Evolutionary conservation across 257 asterid species (phyloP).

Genomic region (Solanum chilense): DNA sequence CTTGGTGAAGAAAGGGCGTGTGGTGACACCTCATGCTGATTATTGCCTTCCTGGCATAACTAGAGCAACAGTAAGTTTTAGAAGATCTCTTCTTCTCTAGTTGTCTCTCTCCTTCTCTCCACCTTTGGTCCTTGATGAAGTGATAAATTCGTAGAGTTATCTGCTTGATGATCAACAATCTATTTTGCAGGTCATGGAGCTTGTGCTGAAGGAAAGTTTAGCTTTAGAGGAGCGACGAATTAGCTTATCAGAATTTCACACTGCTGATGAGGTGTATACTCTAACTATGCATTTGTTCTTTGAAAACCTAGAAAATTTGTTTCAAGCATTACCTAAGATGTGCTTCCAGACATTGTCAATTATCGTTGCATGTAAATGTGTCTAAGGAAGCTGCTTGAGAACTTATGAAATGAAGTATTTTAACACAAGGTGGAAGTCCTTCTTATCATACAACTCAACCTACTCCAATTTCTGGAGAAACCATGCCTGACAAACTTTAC

Average conservation of each 20-base stretch:
- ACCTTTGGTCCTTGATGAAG: not conserved
- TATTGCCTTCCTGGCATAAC: constrained; percentile 91
- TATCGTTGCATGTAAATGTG: not conserved
- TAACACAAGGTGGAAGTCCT: not conserved
- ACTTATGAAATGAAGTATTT: not conserved
- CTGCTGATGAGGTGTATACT: constrained; percentile 78
- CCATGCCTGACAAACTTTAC: not conserved
- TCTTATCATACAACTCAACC: not conserved
- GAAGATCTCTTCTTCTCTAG: not conserved
- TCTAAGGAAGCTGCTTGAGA: not conserved
- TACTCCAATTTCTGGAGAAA: not conserved
- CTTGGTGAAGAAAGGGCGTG: constrained; percentile 67
- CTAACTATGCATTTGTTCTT: not conserved
- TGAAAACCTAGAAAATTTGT: not conserved
- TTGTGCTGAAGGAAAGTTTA: constrained; percentile 44
- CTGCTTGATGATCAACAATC: not conserved
- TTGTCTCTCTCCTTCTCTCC: not conserved
- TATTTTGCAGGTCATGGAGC: constrained; percentile 59
- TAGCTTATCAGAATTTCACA: constrained; percentile 80
- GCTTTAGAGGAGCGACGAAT: constrained; percentile 54
- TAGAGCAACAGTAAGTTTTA: constrained; percentile 66
- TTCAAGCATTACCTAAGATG: not conserved
- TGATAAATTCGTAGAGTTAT: not conserved
- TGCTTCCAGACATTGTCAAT: not conserved
- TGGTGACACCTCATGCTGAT: constrained; percentile 78